Percentiles rank a stretch among this genome's conserved stretches.
phyloP scores from a whole-genome alignment of 202 grass and related monocot species.

The Setaria italica region DNA sequence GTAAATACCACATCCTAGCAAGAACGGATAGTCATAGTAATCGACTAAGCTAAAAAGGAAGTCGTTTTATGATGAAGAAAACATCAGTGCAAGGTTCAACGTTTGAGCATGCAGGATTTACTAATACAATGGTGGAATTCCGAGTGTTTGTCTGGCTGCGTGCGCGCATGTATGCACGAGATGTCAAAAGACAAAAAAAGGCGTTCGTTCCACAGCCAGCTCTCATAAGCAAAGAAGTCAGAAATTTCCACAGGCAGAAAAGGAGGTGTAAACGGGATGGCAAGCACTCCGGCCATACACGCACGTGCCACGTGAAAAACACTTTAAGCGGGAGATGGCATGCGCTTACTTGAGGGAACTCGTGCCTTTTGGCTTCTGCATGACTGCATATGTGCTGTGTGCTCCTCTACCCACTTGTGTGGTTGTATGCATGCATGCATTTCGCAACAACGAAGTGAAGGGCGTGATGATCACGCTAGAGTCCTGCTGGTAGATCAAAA shows the following conservation, averaged over 20 bases:
- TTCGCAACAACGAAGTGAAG: neutral
- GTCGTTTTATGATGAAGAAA: neutral
- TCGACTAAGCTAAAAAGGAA: neutral
- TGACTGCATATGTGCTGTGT: no score
- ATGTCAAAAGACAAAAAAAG: conserved; percentile 17
- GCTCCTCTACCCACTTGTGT: neutral
- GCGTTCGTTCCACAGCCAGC: neutral
- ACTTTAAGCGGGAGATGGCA: neutral
- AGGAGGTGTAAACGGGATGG: conserved; percentile 29
- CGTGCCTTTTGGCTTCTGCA: neutral
- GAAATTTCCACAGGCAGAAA: neutral
- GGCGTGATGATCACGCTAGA: no score
- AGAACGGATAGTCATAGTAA: neutral
- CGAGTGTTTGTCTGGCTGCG: neutral
- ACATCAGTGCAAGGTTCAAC: conserved; percentile 22
- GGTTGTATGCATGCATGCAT: neutral
- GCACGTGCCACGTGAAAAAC: conserved; percentile 38
- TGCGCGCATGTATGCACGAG: neutral
- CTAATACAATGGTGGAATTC: neutral
- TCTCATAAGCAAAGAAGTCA: neutral
- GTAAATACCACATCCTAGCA: neutral
- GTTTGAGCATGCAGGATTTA: neutral
- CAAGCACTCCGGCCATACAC: neutral
- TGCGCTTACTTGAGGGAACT: neutral
- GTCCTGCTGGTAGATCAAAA: no score